phyloP scores from a whole-genome alignment of 306 rosid genomes.

The Cucurbita maxima region DNA sequence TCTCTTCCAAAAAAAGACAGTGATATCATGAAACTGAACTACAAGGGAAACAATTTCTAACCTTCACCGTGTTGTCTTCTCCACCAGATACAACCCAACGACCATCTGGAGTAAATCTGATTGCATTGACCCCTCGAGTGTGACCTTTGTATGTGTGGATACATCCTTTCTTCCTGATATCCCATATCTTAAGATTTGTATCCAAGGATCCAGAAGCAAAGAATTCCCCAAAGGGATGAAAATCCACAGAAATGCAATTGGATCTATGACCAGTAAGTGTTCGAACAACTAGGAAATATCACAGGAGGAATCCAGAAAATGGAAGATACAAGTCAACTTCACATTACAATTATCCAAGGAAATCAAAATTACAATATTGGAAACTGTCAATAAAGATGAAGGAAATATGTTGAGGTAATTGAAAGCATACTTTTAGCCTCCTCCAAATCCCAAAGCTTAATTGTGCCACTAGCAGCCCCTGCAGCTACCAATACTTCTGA shows the following conservation, averaged over 20 bases:
- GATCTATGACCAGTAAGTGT: slow-evolving; percentile 98
- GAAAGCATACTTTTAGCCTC: slow-evolving; percentile 86
- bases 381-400: background rate
- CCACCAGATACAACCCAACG: slow-evolving; percentile 99
- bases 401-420: slow-evolving; percentile 1
- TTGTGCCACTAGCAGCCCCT: slow-evolving; percentile 97
- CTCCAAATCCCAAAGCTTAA: slow-evolving; percentile 98
- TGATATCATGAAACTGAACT: background rate
- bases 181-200: slow-evolving; percentile 98
- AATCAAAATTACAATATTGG: background rate
- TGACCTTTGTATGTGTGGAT: slow-evolving; percentile 99
- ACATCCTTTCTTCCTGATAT: slow-evolving; percentile 96
- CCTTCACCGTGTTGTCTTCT: slow-evolving; percentile 98
- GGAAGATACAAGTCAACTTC: background rate
- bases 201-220: slow-evolving; percentile 96
- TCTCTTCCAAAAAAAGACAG: background rate
- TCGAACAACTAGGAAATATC: slow-evolving; percentile 63
- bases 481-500: slow-evolving; percentile 96
- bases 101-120: slow-evolving; percentile 98
- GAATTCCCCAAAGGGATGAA: slow-evolving; percentile 98
- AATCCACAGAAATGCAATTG: slow-evolving; percentile 90
- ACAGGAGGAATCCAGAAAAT: slow-evolving; percentile 8
- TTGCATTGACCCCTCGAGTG: slow-evolving; percentile 95
- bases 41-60: slow-evolving; percentile 21
- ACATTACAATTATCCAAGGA: background rate